Conservation (phyloP, 2,329 filamentous ascomycete species). For the Fusarium dimerum region DNA sequence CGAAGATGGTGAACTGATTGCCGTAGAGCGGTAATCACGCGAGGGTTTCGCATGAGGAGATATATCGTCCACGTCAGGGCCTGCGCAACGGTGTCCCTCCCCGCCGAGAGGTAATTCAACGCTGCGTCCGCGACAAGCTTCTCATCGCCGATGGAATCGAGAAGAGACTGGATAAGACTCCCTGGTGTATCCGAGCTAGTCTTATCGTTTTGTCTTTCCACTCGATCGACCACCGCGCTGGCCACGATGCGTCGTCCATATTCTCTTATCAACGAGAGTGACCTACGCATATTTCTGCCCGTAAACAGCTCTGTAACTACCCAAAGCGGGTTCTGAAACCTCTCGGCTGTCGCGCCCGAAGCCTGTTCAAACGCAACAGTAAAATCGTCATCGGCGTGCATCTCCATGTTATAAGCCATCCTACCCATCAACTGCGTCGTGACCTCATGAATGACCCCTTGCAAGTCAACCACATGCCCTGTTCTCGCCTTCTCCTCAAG, state of each 20-base stretch:
- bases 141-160: constrained; percentile 56
- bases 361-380: constrained; percentile 62
- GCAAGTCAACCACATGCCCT: constrained; percentile 50
- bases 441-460: constrained; percentile 62
- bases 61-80: constrained; percentile 66
- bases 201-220: constrained; percentile 3
- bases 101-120: constrained; percentile 66
- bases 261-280: constrained; percentile 50
- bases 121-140: constrained; percentile 62
- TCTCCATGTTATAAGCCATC: constrained; percentile 70
- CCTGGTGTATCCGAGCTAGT: constrained; percentile 42
- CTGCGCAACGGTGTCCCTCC: constrained; percentile 66
- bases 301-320: constrained; percentile 57
- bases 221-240: constrained; percentile 47
- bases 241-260: constrained; percentile 61
- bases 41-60: constrained; percentile 54
- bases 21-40: constrained; percentile 42
- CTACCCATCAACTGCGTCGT: constrained; percentile 67
- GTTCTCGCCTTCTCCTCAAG: constrained; percentile 37
- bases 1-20: constrained; percentile 38
- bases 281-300: constrained; percentile 45
- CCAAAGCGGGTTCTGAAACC: constrained; percentile 69
- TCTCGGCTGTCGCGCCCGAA: constrained; percentile 58
- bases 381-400: constrained; percentile 62
- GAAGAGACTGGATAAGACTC: constrained; percentile 60